Evolutionary conservation across 495 filamentous ascomycete species (phyloP), one percentile per base, ranked within the genome.

Genomic region (Letharia lupina): DNA sequence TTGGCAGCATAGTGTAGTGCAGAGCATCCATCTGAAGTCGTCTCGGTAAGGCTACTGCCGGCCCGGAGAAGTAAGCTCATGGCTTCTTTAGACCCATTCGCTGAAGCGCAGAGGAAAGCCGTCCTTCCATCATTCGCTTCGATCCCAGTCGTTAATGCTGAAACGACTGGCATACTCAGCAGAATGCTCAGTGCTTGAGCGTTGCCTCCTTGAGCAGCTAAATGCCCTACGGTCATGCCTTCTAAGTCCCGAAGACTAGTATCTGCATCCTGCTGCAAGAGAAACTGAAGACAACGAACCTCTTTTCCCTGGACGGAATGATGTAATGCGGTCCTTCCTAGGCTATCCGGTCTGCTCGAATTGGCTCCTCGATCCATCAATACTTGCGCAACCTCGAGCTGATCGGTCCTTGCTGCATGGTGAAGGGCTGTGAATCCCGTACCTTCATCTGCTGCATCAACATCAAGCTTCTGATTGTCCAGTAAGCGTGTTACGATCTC

Each of bases 371-470:
- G 23, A 23, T 40, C 20, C 2, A 48, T 28, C 23, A 66, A 28
- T 5, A 59, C 2, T 13, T 50, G 18, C 1, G 35, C 11, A 35
- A 66, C 45, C 20, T 54, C 41, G 10, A 61, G 58, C 28, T 61
- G 56, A 61, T 61, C 64, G 11, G 4, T 61, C 31, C 2, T 39
- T 2, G 58, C 58, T 33, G 64, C 64, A 52, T 20, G 16, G 28
- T 66, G 64, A 23, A 66, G 56, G 16, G 63, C 63, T 54, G 63
- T 58, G 6, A 58, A 1, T 31, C 63, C 63, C 15, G 44, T 56
- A 42, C 3, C 16, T 13, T 40, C n/a, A n/a, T 65, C 37, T 23
- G 47, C 47, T 20, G 31, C 31, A 12, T 57, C 37, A 3, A 65
- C 18, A 18, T 65, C 63, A 42, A 65, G 12, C 16, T 20, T 59